phyloP scores from a whole-genome alignment of 2,329 filamentous ascomycete genomes.

The Diaporthe sp. region DNA sequence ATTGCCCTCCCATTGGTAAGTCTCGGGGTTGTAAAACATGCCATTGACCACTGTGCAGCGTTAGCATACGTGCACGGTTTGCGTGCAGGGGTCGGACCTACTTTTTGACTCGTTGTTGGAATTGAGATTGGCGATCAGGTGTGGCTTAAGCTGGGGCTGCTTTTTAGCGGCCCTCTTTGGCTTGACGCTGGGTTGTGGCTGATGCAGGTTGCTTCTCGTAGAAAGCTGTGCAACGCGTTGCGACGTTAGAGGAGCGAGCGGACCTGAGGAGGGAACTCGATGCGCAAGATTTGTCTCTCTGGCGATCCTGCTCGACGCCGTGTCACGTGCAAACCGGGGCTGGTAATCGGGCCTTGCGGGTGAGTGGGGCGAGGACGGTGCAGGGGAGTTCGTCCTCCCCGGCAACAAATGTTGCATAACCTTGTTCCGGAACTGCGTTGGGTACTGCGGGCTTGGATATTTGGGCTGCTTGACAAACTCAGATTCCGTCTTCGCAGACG shows the following conservation, averaged over 20 bases:
- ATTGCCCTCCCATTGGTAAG: slow-evolving; percentile 95
- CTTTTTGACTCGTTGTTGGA: slow-evolving; percentile 83
- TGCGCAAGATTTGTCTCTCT: slow-evolving; percentile 74
- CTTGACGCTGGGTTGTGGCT: slow-evolving; percentile 59
- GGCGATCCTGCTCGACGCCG: slow-evolving; percentile 74
- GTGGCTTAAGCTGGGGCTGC: slow-evolving; percentile 78
- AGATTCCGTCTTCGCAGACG: slow-evolving; percentile 84
- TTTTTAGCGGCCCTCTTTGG: slow-evolving; percentile 70
- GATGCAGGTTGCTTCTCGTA: slow-evolving; percentile 61
- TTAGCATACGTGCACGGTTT: slow-evolving; percentile 29
- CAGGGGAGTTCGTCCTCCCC: slow-evolving; percentile 67
- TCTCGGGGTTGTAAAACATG: slow-evolving; percentile 93
- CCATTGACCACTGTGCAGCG: slow-evolving; percentile 80
- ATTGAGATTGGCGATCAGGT: slow-evolving; percentile 88
- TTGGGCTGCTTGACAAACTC: slow-evolving; percentile 86
- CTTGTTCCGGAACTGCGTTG: slow-evolving; percentile 71
- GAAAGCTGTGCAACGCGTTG: slow-evolving; percentile 69
- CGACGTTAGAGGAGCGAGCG: slow-evolving; percentile 68
- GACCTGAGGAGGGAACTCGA: slow-evolving; percentile 67
- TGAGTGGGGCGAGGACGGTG: slow-evolving; percentile 62
- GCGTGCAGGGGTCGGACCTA: slow-evolving; percentile 61
- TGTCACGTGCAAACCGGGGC: slow-evolving; percentile 76
- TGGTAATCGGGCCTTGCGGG: slow-evolving; percentile 69
- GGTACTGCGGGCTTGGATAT: slow-evolving; percentile 71
- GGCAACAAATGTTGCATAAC: slow-evolving; percentile 68